phyloP scores from a whole-genome alignment of 2,329 filamentous ascomycete genomes.

The Calonectria leucothoes region DNA sequence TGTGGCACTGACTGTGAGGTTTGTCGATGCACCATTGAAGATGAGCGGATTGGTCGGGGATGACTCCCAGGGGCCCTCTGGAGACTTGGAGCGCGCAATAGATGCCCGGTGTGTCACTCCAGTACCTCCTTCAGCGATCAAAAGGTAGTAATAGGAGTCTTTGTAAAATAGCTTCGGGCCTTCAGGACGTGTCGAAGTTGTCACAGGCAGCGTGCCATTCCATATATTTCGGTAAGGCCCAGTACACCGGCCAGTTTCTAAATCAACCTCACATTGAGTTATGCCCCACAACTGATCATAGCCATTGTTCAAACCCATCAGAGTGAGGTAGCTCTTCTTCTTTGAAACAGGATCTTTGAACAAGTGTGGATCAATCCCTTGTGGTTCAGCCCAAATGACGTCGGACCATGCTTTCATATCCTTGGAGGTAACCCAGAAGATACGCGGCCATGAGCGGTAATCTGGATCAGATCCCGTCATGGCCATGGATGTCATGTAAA shows the following conservation, averaged over 20 bases:
- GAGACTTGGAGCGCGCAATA: constrained; percentile 2
- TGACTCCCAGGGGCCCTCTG: neutral
- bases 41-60: constrained; percentile 11
- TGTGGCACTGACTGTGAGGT: constrained; percentile 13
- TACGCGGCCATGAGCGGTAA: constrained; percentile 50
- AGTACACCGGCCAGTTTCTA: constrained; percentile 29
- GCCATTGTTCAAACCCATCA: constrained; percentile 38
- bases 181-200: constrained; percentile 27
- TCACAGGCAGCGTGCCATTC: constrained; percentile 37
- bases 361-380: constrained; percentile 21
- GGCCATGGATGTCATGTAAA: constrained; percentile 40
- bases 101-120: constrained; percentile 5
- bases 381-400: constrained; percentile 21
- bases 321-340: constrained; percentile 32
- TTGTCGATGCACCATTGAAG: constrained; percentile 3
- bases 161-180: constrained; percentile 28
- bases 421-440: constrained; percentile 37
- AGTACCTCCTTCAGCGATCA: constrained; percentile 18
- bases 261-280: constrained; percentile 35
- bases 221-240: constrained; percentile 34
- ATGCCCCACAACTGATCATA: constrained; percentile 40
- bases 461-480: constrained; percentile 50
- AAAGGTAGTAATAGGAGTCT: constrained; percentile 13
- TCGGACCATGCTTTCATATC: constrained; percentile 31
- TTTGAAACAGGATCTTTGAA: constrained; percentile 29